Conservation (phyloP, 306 rosid species). For the Vigna reflexopilosa region DNA sequence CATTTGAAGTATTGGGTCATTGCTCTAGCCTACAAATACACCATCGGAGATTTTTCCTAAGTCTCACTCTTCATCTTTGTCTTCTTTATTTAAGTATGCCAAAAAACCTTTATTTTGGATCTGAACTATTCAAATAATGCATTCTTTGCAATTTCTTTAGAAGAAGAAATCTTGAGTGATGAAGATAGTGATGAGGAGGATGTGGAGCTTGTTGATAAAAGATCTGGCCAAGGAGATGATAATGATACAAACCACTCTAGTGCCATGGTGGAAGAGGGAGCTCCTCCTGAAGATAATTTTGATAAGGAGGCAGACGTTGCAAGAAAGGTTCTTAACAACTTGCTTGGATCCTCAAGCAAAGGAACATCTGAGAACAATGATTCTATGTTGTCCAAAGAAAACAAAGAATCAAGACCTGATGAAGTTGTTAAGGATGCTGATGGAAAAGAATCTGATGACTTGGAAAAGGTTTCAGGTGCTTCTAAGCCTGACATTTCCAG, state of each 20-base stretch:
- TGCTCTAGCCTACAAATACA: constrained; percentile 17
- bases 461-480: constrained; percentile 54
- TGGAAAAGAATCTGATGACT: constrained; percentile 50
- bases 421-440: constrained; percentile 48
- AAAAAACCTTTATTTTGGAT: constrained; percentile 2
- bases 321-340: constrained; percentile 74
- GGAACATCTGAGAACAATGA: constrained; percentile 54
- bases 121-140: constrained; percentile 33
- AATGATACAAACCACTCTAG: constrained; percentile 50
- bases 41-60: neutral
- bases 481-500: constrained; percentile 53
- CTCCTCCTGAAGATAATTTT: constrained; percentile 67
- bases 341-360: constrained; percentile 63
- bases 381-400: constrained; percentile 45
- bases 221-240: constrained; percentile 53
- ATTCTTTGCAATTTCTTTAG: constrained; percentile 50
- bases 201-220: constrained; percentile 38
- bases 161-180: constrained; percentile 52
- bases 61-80: constrained; percentile 15
- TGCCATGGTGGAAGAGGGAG: constrained; percentile 48
- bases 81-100: constrained; percentile 17
- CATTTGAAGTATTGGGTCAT: constrained; percentile 20
- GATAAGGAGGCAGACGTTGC: constrained; percentile 85
- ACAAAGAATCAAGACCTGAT: constrained; percentile 47
- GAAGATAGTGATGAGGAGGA: constrained; percentile 61